Conservation (phyloP, 768 basidiomycete genomes). For the Crucibulum laeve region DNA sequence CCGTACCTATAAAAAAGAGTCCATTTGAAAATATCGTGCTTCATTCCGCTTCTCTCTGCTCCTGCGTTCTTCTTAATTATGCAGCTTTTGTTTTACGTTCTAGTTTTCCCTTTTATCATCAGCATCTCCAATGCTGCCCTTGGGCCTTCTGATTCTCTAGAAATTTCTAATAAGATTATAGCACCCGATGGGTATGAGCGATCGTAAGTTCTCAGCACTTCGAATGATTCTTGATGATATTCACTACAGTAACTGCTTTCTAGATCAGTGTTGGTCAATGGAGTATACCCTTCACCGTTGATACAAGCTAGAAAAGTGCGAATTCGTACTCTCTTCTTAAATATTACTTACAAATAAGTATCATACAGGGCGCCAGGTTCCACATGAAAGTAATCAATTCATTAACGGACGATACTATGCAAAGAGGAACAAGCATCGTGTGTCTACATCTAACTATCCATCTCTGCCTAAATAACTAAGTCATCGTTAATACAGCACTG, state of each 20-base stretch:
- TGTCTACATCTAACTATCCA: neutral
- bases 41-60: too few species aligned
- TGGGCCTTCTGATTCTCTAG: neutral
- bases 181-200: neutral
- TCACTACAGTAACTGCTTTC: neutral
- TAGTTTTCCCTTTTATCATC: too few species aligned
- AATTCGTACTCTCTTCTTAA: neutral
- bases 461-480: neutral
- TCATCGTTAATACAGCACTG: slow-evolving; percentile 18
- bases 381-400: neutral
- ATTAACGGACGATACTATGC: neutral
- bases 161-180: neutral
- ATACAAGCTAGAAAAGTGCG: neutral
- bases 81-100: too few species aligned
- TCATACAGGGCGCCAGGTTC: neutral
- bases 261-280: neutral
- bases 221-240: neutral
- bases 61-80: too few species aligned
- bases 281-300: neutral
- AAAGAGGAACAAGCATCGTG: neutral
- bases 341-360: neutral
- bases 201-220: neutral
- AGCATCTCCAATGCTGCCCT: neutral
- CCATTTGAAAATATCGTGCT: too few species aligned
- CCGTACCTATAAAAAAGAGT: too few species aligned